A percentile compares a stretch with the other conserved stretches of the same genome.
phyloP scores from a whole-genome alignment of 2,329 filamentous ascomycete genomes.

The Ramularia collo-cygni region DNA sequence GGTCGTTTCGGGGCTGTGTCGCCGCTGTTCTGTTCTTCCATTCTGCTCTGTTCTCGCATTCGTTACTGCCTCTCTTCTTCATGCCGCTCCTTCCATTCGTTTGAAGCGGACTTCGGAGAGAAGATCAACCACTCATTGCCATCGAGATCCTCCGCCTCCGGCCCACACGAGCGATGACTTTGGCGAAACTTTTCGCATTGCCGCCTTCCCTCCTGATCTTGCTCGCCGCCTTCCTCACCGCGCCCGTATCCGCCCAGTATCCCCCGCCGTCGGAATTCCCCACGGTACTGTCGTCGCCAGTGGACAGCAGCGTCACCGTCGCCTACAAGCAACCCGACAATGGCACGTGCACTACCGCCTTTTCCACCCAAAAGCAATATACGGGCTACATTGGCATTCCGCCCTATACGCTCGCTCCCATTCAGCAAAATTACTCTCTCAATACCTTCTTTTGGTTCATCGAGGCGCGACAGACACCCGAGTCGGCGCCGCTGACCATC shows the following conservation, averaged over 20 bases:
- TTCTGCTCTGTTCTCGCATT: too few species aligned
- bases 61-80: too few species aligned
- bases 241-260: conserved; percentile 30
- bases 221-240: conserved; percentile 15
- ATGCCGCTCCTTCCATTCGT: too few species aligned
- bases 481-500: conserved; percentile 50
- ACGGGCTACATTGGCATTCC: conserved; percentile 60
- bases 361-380: conserved; percentile 52
- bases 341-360: conserved; percentile 59
- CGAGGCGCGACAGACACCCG: conserved; percentile 44
- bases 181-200: conserved; percentile 13
- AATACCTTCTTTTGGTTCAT: conserved; percentile 61
- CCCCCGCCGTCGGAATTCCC: conserved; percentile 34
- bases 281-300: conserved; percentile 54
- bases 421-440: conserved; percentile 50
- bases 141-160: too few species aligned
- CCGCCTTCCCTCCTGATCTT: conserved; percentile 24
- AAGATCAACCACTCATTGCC: too few species aligned
- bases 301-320: conserved; percentile 58
- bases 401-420: conserved; percentile 40
- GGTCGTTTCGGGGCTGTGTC: too few species aligned
- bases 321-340: conserved; percentile 57
- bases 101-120: not conserved
- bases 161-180: not conserved
- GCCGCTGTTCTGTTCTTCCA: too few species aligned